Base-by-base conservation (phyloP, 768 basidiomycete species). In the Cyclocybe aegerita region DNA sequence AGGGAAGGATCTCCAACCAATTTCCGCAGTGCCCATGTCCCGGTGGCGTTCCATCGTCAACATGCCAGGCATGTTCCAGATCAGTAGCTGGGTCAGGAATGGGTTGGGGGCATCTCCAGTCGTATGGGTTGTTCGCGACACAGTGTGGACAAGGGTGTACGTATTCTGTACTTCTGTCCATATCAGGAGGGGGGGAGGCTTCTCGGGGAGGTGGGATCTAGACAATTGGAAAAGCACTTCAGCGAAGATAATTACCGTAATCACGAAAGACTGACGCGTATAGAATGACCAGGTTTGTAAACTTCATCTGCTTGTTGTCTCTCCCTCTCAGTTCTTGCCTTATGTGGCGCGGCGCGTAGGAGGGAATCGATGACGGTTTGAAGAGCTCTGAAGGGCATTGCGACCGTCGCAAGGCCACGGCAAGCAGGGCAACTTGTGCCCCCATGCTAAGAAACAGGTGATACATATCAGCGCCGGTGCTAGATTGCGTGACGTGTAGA, bases 391-490 rank as follows among this genome's bases (percentile, higher is more conserved):
- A 86, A 92, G 14, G 87, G 86, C 2, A 79, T 77, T 34, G 88
- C 89, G 16, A 77, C 73, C 17, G 77, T 85, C 10, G 89, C 84
- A n/a, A 74, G 56, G 17, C 82, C 78, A 48, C 91, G 85, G 60
- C 91, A 93, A 5, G 86, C 83, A 10, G 91, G 91, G 63, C 91
- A 93, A 58, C 82, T 88, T 14, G 86, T 85, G 46, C 90, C 91
- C 33, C 89, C 88, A 58, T 93, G 93, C 90, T 93, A 50, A 33
- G 29, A 45, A 42, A 48, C 49, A 55, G 42, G 15, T 32, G 15
- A 16, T 16, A 17, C 30, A 11, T 11, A 41, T 34, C 10, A 17
- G 23, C 15, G 10, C 35, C 31, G 17, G 35, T 15, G 12, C 7
- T 15, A 8, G n/a, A 38, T 29, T 46, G 39, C 14, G 38, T 31